phyloP scores from a whole-genome alignment of 306 rosid genomes.

The Oemleria cerasiformis region DNA sequence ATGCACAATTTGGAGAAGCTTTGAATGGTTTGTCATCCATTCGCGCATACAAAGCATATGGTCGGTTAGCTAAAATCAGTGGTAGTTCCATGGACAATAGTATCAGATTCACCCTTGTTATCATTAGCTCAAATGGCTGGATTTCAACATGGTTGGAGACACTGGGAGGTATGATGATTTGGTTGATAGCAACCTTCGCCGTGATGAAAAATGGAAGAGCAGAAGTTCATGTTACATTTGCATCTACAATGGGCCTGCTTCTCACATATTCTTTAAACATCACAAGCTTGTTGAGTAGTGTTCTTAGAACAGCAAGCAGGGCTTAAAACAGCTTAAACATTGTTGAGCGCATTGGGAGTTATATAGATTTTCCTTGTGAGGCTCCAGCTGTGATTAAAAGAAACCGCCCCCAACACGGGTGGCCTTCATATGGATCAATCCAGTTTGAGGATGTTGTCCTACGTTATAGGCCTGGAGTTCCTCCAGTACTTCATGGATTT shows the following conservation, averaged over 20 bases:
- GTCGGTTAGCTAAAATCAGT: too few species aligned
- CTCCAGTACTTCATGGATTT: conserved; percentile 77
- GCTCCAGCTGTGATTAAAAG: conserved; percentile 58
- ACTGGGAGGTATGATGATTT: conserved; percentile 84
- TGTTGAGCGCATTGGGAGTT: conserved; percentile 80
- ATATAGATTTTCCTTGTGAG: conserved; percentile 69
- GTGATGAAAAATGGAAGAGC: conserved; percentile 69
- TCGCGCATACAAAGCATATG: too few species aligned
- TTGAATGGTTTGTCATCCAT: too few species aligned
- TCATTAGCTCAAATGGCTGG: too few species aligned
- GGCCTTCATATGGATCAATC: conserved; percentile 80
- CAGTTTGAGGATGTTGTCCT: conserved; percentile 74
- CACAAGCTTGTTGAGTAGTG: conserved; percentile 66
- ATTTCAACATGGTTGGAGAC: too few species aligned
- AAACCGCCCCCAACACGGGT: conserved; percentile 72
- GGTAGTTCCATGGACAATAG: too few species aligned
- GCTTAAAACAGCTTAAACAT: conserved; percentile 82
- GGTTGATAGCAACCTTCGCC: conserved; percentile 84
- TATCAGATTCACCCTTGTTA: too few species aligned
- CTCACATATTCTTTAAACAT: conserved; percentile 78
- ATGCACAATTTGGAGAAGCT: too few species aligned
- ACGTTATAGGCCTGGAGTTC: conserved; percentile 88
- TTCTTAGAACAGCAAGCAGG: conserved; percentile 77
- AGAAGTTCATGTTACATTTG: conserved; percentile 50
- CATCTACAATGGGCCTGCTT: conserved; percentile 88